phyloP scores from a whole-genome alignment of 495 filamentous ascomycete species.

The Tuber umbilicatum region DNA sequence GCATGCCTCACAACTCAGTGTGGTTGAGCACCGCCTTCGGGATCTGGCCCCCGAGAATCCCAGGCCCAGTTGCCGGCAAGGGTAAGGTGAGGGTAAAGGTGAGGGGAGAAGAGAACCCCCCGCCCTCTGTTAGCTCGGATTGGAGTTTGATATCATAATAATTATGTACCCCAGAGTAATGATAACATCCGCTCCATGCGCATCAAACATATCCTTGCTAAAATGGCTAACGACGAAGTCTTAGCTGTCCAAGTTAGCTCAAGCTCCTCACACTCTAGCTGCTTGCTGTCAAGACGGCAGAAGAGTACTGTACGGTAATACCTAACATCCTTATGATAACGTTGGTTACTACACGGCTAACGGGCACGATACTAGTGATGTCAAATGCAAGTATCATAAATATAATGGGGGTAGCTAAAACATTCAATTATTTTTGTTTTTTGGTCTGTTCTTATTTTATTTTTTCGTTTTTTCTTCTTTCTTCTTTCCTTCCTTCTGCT shows the following conservation, averaged over 20 bases:
- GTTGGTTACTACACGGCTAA: background rate
- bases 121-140: background rate
- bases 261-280: background rate
- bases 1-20: background rate
- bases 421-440: background rate
- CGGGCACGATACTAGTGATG: background rate
- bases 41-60: background rate
- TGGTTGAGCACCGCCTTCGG: background rate
- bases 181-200: background rate
- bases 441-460: background rate
- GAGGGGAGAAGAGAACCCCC: background rate
- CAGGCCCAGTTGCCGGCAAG: background rate
- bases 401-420: background rate
- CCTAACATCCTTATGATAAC: background rate
- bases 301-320: background rate
- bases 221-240: background rate
- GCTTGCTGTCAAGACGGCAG: background rate
- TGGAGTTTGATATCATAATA: background rate
- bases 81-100: background rate
- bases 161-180: background rate
- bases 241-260: background rate
- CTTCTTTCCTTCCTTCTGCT: background rate
- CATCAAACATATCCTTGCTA: background rate
- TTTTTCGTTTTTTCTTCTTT: background rate
- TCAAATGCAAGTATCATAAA: background rate